phyloP scores from a whole-genome alignment of 2,329 filamentous ascomycete species.

The Gremmenia infestans region DNA sequence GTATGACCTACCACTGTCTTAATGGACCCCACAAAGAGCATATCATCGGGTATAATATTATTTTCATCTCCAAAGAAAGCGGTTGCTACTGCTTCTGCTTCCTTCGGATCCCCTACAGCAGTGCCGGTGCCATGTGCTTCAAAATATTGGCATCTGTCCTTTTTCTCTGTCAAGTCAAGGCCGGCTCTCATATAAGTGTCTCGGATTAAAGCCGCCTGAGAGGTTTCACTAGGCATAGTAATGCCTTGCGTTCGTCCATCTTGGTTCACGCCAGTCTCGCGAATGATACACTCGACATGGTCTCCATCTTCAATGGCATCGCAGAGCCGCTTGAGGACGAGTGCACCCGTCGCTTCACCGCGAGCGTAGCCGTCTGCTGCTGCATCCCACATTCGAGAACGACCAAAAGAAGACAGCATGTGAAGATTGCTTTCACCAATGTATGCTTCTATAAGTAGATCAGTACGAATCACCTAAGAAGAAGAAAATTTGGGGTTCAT shows the following conservation, averaged over 20 bases:
- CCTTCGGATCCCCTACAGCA: constrained; percentile 37
- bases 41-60: background rate
- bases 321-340: constrained; percentile 53
- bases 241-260: constrained; percentile 46
- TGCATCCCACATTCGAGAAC: constrained; percentile 37
- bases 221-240: constrained; percentile 45
- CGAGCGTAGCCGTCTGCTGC: constrained; percentile 20
- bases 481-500: background rate
- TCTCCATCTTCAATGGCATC: constrained; percentile 50
- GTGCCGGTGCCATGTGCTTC: constrained; percentile 42
- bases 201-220: constrained; percentile 41
- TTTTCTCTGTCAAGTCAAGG: constrained; percentile 32
- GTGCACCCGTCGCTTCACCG: constrained; percentile 50
- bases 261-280: constrained; percentile 43
- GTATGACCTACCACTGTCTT: constrained; percentile 25
- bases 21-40: constrained; percentile 11
- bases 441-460: background rate
- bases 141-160: constrained; percentile 42
- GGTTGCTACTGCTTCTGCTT: constrained; percentile 38
- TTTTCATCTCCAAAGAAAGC: constrained; percentile 1
- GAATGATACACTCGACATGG: constrained; percentile 50
- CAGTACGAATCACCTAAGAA: background rate
- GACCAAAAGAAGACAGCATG: constrained; percentile 27
- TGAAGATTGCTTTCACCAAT: constrained; percentile 37
- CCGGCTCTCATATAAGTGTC: constrained; percentile 41